A percentile compares a stretch with the other conserved stretches of the same genome.
phyloP scores from a whole-genome alignment of 2,329 filamentous ascomycete species.

The Aureobasidium zeae region DNA sequence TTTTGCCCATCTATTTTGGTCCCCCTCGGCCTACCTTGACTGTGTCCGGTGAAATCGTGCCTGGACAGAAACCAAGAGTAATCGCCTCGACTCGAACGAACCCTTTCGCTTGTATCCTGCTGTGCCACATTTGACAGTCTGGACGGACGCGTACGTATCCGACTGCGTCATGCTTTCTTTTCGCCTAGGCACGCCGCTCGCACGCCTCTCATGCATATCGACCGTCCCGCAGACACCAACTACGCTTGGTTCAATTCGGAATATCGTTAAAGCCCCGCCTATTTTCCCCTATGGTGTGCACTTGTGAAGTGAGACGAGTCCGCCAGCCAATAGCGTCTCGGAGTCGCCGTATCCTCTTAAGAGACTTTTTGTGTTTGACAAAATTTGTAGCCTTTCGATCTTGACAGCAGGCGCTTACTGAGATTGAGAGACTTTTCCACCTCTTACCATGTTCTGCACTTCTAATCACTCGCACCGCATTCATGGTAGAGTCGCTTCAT shows the following conservation, averaged over 20 bases:
- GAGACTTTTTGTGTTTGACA: constrained; percentile 1
- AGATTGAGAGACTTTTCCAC: not conserved
- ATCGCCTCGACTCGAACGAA: too few relatives aligned
- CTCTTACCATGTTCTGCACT: not conserved
- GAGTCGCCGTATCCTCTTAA: constrained; percentile 2
- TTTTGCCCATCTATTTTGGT: constrained; percentile 9
- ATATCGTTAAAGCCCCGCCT: not conserved
- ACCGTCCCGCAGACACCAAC: not conserved
- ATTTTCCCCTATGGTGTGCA: not conserved
- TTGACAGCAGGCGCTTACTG: constrained; percentile 7
- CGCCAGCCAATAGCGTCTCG: constrained; percentile 6
- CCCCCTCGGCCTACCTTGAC: not conserved
- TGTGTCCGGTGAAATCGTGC: not conserved
- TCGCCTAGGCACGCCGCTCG: too few relatives aligned
- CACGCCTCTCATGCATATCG: constrained; percentile 4
- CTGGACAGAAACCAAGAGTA: too few relatives aligned
- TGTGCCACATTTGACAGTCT: too few relatives aligned
- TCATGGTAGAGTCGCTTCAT: not conserved
- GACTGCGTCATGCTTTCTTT: not conserved
- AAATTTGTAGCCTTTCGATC: constrained; percentile 6
- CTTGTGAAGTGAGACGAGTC: constrained; percentile 13
- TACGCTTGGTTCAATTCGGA: not conserved
- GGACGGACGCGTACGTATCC: too few relatives aligned
- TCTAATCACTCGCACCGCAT: not conserved
- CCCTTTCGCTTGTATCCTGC: too few relatives aligned